Percentiles rank a stretch among this genome's conserved stretches.
These are phyloP conservation scores for Maudiozyma bulderi DNA, from an alignment of 805 yeast genomes.

Conservation along the genomic window DNA sequence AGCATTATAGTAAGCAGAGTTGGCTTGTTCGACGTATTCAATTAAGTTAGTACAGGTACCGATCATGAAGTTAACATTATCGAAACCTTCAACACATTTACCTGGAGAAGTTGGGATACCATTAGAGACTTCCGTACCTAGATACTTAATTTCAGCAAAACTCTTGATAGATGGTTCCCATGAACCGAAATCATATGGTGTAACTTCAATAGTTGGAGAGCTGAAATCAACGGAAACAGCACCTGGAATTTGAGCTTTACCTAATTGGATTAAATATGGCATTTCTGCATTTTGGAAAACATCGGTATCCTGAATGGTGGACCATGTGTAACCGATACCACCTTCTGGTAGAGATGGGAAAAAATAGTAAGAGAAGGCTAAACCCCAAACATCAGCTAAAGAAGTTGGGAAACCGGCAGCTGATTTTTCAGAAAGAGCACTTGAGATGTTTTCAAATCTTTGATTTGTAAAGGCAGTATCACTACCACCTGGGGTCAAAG, in stretches of 20 bases:
- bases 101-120: constrained; percentile 43
- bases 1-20: constrained; percentile 45
- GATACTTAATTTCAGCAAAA: constrained; percentile 56
- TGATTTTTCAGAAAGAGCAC: constrained; percentile 42
- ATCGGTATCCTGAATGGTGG: constrained; percentile 50
- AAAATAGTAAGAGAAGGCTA: constrained; percentile 63
- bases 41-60: constrained; percentile 56
- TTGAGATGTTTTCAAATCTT: constrained; percentile 43
- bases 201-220: constrained; percentile 57
- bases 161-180: constrained; percentile 71
- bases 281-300: constrained; percentile 51
- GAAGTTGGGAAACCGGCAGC: constrained; percentile 59
- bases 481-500: constrained; percentile 53
- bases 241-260: constrained; percentile 56
- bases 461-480: constrained; percentile 41
- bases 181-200: constrained; percentile 71
- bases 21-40: constrained; percentile 1
- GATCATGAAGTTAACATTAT: constrained; percentile 70
- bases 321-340: constrained; percentile 53
- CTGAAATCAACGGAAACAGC: constrained; percentile 45
- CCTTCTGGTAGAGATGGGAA: constrained; percentile 51
- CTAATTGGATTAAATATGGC: constrained; percentile 64
- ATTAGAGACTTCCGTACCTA: constrained; percentile 54
- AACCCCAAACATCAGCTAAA: constrained; percentile 72
- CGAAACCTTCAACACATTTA: constrained; percentile 58